Percentiles rank a stretch among this genome's conserved stretches.
phyloP scores from a whole-genome alignment of 2,329 filamentous ascomycete species.

The Alternaria sp. region DNA sequence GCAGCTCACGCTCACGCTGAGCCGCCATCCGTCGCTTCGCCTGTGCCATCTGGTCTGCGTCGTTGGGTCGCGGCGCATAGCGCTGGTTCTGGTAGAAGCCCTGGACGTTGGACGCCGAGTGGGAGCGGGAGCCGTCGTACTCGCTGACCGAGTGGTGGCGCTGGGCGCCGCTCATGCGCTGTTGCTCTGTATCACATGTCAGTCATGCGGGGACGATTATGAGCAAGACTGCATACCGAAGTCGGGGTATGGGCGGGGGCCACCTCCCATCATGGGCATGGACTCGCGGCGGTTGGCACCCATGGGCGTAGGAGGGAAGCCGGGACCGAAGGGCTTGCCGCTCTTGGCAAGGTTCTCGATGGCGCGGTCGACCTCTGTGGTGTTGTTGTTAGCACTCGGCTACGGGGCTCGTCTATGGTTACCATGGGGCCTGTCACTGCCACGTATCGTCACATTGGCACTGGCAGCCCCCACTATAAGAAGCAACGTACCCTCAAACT shows the following conservation, averaged over 20 bases:
- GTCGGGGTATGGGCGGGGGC: slow-evolving; percentile 64
- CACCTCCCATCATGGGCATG: slow-evolving; percentile 67
- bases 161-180: slow-evolving; percentile 71
- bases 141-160: slow-evolving; percentile 87
- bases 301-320: slow-evolving; percentile 37
- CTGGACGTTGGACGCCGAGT: slow-evolving; percentile 81
- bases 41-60: slow-evolving; percentile 98
- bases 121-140: slow-evolving; percentile 78
- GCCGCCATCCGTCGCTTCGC: slow-evolving; percentile 99
- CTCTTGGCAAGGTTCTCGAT: slow-evolving; percentile 96
- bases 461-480: background rate
- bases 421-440: slow-evolving; percentile 7
- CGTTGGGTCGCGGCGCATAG: slow-evolving; percentile 85
- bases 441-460: slow-evolving; percentile 8
- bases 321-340: slow-evolving; percentile 80
- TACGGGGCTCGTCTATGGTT: background rate
- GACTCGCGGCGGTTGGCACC: slow-evolving; percentile 80
- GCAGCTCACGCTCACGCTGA: slow-evolving; percentile 97
- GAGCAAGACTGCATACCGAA: slow-evolving; percentile 59
- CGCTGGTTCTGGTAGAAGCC: slow-evolving; percentile 95
- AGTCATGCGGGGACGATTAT: slow-evolving; percentile 13
- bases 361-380: slow-evolving; percentile 89
- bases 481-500: slow-evolving; percentile 81
- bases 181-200: slow-evolving; percentile 57
- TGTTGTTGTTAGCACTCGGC: slow-evolving; percentile 21